Evolutionary conservation across 1,284 basidiomycete species (phyloP).

Genomic region (Inonotus hispidus): DNA sequence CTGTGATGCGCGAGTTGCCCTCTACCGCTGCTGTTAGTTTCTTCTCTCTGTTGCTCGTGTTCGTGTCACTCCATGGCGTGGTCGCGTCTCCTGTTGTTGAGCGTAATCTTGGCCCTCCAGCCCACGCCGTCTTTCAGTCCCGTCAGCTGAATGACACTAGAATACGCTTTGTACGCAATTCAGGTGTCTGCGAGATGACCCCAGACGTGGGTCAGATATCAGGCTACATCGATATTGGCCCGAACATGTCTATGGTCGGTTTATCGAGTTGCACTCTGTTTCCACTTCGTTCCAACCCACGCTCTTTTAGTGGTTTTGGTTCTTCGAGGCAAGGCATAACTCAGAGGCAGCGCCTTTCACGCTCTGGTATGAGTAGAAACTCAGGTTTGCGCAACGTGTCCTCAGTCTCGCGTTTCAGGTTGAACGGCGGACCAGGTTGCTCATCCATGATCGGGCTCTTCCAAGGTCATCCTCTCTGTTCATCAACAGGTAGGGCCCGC

Average conservation of each 20-base stretch:
- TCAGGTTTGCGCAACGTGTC: neutral
- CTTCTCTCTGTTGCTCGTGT: neutral
- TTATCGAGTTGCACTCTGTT: neutral
- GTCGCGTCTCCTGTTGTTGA: neutral
- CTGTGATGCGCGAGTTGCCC: neutral
- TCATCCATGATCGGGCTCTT: conserved; percentile 64
- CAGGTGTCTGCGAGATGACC: conserved; percentile 70
- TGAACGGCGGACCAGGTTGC: conserved; percentile 58
- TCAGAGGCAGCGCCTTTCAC: conserved; percentile 62
- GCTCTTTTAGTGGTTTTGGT: conserved; percentile 59
- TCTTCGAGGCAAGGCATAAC: conserved; percentile 56
- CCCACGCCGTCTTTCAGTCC: conserved; percentile 17
- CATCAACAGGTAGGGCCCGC: neutral
- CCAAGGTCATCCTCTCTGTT: conserved; percentile 36
- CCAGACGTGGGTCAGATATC: conserved; percentile 63
- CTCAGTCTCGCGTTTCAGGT: conserved; percentile 29
- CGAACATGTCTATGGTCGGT: conserved; percentile 55
- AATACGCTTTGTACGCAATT: conserved; percentile 53
- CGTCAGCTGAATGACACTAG: conserved; percentile 21
- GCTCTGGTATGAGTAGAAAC: conserved; percentile 42
- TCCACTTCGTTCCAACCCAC: conserved; percentile 4
- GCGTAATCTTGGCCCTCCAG: neutral
- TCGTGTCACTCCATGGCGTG: neutral
- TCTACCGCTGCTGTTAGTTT: neutral
- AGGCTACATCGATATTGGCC: conserved; percentile 58